Conservation (phyloP, 2,329 filamentous ascomycete species). For the Passalora sequoiae region DNA sequence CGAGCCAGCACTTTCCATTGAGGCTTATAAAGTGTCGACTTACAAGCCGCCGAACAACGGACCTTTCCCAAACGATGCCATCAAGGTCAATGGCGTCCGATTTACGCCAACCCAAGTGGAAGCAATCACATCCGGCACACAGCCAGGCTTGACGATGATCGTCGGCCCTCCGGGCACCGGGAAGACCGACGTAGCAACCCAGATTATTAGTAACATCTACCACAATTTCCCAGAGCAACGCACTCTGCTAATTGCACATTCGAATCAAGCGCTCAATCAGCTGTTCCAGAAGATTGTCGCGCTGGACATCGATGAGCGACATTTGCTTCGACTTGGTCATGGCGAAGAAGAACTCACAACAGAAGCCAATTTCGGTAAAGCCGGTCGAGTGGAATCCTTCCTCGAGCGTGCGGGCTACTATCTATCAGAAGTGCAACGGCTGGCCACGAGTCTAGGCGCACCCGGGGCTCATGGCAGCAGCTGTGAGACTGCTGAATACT, state of each 20-base stretch:
- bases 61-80: conserved; percentile 79
- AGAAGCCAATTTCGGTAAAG: conserved; percentile 84
- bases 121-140: conserved; percentile 87
- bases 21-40: conserved; percentile 75
- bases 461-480: conserved; percentile 94
- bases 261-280: conserved; percentile 96
- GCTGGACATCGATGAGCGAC: conserved; percentile 89
- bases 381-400: conserved; percentile 91
- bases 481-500: conserved; percentile 95
- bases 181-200: conserved; percentile 97
- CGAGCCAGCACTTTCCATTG: conserved; percentile 53
- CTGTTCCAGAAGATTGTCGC: conserved; percentile 97
- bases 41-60: conserved; percentile 86
- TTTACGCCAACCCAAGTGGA: conserved; percentile 91
- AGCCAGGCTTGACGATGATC: conserved; percentile 88
- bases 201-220: conserved; percentile 98
- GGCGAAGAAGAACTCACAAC: conserved; percentile 91
- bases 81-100: conserved; percentile 73
- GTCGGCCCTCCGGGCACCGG: conserved; percentile 94
- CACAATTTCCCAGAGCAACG: conserved; percentile 94
- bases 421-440: conserved; percentile 75
- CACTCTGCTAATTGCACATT: conserved; percentile 89
- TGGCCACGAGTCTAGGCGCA: conserved; percentile 78
- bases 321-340: conserved; percentile 85
- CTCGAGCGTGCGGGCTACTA: conserved; percentile 77